Conservation (phyloP, 257 asterid genomes). For the Solanum rostratum region DNA sequence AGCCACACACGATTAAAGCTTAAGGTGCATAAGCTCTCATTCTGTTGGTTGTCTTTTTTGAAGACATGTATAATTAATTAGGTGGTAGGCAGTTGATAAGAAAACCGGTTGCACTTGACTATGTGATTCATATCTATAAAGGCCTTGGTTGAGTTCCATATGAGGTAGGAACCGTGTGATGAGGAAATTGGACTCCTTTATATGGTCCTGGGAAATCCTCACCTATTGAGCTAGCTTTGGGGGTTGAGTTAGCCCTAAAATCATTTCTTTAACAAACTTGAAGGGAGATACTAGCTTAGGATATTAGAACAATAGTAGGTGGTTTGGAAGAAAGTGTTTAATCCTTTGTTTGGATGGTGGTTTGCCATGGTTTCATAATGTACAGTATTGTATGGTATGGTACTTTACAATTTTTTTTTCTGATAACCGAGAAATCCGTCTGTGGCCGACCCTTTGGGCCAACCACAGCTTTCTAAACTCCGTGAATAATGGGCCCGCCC, state of each 20-base stretch:
- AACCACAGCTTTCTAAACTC: too few relatives aligned
- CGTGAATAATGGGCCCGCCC: too few relatives aligned
- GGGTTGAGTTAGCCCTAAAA: too few relatives aligned
- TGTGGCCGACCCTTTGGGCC: too few relatives aligned
- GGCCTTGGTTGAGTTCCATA: background rate
- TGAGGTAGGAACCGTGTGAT: background rate
- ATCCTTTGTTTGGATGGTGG: too few relatives aligned
- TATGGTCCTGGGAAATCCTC: too few relatives aligned
- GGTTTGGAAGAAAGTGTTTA: background rate
- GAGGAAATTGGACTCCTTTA: background rate
- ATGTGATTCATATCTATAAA: background rate
- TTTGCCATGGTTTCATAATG: too few relatives aligned
- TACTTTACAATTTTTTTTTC: too few relatives aligned
- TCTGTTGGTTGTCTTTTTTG: background rate
- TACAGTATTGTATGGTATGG: too few relatives aligned
- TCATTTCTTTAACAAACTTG: background rate
- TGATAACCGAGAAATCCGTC: too few relatives aligned
- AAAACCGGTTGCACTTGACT: background rate
- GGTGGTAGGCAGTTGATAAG: background rate
- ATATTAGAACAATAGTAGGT: background rate
- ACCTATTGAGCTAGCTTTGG: too few relatives aligned
- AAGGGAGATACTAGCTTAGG: background rate
- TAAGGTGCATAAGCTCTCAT: background rate
- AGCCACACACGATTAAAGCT: background rate
- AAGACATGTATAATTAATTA: background rate